These are phyloP conservation scores for Oryza officinalis DNA, from an alignment of 176 grass and related monocot genomes.

Conservation along the genomic window DNA sequence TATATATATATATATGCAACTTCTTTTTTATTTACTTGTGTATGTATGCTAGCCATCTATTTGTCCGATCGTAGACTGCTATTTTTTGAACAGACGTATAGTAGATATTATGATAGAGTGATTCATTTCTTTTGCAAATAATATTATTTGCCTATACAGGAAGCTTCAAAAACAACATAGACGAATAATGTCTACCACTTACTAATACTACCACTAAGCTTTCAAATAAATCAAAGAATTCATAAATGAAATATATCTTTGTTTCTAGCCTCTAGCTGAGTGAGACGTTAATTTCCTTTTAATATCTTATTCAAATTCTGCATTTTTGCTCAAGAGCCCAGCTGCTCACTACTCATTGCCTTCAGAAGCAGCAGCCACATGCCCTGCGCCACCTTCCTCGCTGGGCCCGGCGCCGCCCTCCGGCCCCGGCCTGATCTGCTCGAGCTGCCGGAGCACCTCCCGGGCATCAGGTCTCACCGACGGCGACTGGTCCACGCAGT, in stretches of 20 bases:
- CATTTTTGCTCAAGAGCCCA: neutral
- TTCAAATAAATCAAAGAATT: slow-evolving; percentile 32
- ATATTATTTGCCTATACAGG: slow-evolving; percentile 22
- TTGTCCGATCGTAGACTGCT: no score
- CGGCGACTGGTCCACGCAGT: slow-evolving; percentile 72
- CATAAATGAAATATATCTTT: neutral
- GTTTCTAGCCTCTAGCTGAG: neutral
- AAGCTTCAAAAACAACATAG: neutral
- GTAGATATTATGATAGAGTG: neutral
- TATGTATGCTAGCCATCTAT: no score
- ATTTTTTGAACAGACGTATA: no score
- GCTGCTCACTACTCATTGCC: slow-evolving; percentile 36
- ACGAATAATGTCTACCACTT: neutral
- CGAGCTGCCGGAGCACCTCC: slow-evolving; percentile 71
- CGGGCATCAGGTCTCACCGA: slow-evolving; percentile 53
- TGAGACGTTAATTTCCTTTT: neutral
- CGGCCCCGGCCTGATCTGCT: slow-evolving; percentile 67
- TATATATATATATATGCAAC: no score
- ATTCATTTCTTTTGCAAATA: neutral
- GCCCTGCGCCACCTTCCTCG: slow-evolving; percentile 17
- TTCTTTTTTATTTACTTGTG: no score
- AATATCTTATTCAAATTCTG: neutral
- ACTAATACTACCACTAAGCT: neutral
- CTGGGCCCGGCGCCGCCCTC: slow-evolving; percentile 32
- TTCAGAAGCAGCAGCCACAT: slow-evolving; percentile 29